Percentiles rank a stretch among this genome's conserved stretches.
These are phyloP conservation scores for Epichloe bromicola DNA, from an alignment of 2,329 filamentous ascomycete species.

Conservation along the genomic window DNA sequence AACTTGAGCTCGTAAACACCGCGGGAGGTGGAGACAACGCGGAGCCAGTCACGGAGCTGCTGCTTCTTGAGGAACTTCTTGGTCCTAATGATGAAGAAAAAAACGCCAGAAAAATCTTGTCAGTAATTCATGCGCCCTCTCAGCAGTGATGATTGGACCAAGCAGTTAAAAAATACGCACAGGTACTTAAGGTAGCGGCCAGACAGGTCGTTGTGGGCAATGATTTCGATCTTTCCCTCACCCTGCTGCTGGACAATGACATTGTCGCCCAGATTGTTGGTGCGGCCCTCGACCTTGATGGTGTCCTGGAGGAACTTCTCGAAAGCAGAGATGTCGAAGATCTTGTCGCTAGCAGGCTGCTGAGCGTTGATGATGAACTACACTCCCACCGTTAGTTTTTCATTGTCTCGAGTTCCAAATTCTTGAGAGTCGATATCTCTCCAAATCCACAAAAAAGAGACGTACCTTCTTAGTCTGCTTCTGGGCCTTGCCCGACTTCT, in stretches of 20 bases:
- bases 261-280: constrained; percentile 92
- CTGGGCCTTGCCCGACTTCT: constrained; percentile 57
- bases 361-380: constrained; percentile 99
- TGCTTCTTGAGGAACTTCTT: constrained; percentile 99
- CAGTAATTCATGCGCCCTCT: not conserved
- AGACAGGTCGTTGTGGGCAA: constrained; percentile 94
- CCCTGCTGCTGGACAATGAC: constrained; percentile 82
- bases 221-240: constrained; percentile 96
- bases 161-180: constrained; percentile 39
- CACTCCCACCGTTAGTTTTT: not conserved
- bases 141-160: too few species aligned
- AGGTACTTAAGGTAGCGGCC: constrained; percentile 99
- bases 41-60: constrained; percentile 99
- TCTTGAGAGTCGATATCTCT: too few species aligned
- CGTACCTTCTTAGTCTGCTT: constrained; percentile 78
- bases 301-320: constrained; percentile 99
- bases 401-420: not conserved
- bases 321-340: constrained; percentile 97
- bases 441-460: not conserved
- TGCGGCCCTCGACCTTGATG: constrained; percentile 99
- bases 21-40: constrained; percentile 94
- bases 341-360: constrained; percentile 97
- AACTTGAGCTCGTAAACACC: constrained; percentile 99
- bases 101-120: not conserved
- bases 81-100: constrained; percentile 45